Evolutionary conservation across 371 early-diverging fungal genomes (phyloP).

Genomic region (Nematocida sp.): DNA sequence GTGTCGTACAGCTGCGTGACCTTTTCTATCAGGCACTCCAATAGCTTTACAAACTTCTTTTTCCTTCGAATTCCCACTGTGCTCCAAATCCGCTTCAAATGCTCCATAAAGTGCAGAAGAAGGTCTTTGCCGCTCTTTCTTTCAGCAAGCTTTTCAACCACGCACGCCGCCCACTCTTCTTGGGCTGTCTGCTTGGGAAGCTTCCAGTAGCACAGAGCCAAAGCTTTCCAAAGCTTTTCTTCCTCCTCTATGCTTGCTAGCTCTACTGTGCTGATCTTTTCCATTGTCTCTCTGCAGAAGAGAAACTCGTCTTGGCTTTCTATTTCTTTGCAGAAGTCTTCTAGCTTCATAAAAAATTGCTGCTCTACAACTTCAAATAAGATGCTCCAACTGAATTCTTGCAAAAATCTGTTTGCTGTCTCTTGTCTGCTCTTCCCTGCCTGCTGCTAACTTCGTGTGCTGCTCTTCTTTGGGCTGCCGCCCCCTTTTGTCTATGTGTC

Average conservation of each 20-base stretch:
- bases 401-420: too few relatives aligned
- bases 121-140: constrained; percentile 9
- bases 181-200: constrained; percentile 34
- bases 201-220: constrained; percentile 18
- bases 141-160: background rate
- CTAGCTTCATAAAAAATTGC: constrained; percentile 32
- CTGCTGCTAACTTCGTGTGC: too few relatives aligned
- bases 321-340: constrained; percentile 22
- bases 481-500: too few relatives aligned
- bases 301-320: constrained; percentile 34
- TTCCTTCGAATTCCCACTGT: constrained; percentile 14
- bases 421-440: too few relatives aligned
- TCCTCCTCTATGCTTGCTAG: background rate
- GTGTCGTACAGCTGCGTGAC: background rate
- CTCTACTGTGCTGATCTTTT: background rate
- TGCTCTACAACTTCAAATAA: too few relatives aligned
- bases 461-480: too few relatives aligned
- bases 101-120: background rate
- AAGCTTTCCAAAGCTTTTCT: background rate
- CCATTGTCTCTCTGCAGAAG: background rate
- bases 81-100: constrained; percentile 1
- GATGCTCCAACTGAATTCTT: too few relatives aligned
- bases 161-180: constrained; percentile 21
- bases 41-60: constrained; percentile 22
- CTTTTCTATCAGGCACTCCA: background rate